Percentiles rank a stretch among this genome's conserved stretches.
Conservation (phyloP, 169 alveolate species). For the Plasmodium vivax region DNA sequence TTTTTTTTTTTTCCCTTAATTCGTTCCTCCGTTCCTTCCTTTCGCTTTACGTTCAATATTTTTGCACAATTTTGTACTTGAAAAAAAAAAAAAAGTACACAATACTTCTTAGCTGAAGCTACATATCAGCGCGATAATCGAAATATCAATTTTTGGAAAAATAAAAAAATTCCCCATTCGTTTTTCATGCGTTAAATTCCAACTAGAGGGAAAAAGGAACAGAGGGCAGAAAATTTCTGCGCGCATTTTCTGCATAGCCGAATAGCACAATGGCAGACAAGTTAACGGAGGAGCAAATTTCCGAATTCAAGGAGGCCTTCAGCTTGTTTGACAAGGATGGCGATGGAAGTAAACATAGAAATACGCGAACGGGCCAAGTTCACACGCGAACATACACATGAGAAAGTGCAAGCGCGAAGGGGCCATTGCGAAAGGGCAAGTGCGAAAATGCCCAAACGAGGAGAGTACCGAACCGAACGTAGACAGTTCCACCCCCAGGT, state of each 20-base stretch:
- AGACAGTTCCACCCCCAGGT: not conserved
- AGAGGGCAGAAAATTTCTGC: not conserved
- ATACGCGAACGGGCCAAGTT: not conserved
- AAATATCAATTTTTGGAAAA: not conserved
- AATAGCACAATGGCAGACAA: conserved; percentile 95
- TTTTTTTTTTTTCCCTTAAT: not conserved
- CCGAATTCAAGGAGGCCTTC: conserved; percentile 99
- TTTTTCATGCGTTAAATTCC: not conserved
- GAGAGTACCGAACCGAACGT: not conserved
- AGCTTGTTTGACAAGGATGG: conserved; percentile 99
- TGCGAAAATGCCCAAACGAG: not conserved
- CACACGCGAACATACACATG: not conserved
- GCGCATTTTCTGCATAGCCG: not conserved
- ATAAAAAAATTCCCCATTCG: conserved; percentile 7
- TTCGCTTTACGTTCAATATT: not conserved
- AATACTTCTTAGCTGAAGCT: not conserved
- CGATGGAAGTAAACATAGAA: conserved; percentile 93
- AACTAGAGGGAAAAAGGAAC: not conserved
- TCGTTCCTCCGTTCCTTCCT: not conserved
- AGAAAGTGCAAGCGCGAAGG: not conserved
- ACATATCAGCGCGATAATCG: not conserved
- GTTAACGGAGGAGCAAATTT: conserved; percentile 98
- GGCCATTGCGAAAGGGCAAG: not conserved
- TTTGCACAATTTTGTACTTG: not conserved
- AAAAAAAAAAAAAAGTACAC: not conserved